phyloP scores from a whole-genome alignment of 208 protist species.

The Trypanosoma avium region DNA sequence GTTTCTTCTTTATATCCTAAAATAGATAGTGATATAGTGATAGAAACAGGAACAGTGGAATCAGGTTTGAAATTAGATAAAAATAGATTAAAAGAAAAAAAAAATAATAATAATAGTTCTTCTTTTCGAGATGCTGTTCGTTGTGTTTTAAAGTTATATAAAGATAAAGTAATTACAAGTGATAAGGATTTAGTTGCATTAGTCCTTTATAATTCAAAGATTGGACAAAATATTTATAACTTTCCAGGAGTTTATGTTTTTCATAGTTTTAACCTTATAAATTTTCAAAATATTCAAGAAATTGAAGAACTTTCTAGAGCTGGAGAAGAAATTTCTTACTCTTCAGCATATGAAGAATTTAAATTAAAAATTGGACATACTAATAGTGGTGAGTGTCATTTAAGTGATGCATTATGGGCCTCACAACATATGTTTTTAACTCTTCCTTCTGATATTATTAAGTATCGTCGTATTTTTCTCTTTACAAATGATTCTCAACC shows the following conservation, averaged over 20 bases:
- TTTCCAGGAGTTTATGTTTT: conserved; percentile 69
- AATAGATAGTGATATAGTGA: too few species aligned
- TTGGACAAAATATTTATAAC: conserved; percentile 30
- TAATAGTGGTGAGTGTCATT: conserved; percentile 1
- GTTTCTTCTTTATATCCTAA: too few species aligned
- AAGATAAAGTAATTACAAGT: conserved; percentile 61
- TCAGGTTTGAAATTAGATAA: too few species aligned
- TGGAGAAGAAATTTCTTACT: conserved; percentile 30
- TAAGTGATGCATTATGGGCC: conserved; percentile 71
- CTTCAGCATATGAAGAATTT: conserved; percentile 31
- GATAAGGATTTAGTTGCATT: conserved; percentile 63
- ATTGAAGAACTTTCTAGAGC: conserved; percentile 57
- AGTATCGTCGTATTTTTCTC: conserved; percentile 70
- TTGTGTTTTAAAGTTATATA: conserved; percentile 48
- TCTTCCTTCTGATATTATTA: conserved; percentile 24
- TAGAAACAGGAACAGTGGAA: too few species aligned
- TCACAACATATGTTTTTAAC: conserved; percentile 67
- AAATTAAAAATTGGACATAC: conserved; percentile 21
- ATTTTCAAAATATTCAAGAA: conserved; percentile 41
- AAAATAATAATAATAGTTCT: not conserved
- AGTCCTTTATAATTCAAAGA: conserved; percentile 74
- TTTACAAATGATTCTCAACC: conserved; percentile 88
- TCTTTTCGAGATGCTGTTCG: conserved; percentile 49
- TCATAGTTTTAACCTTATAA: conserved; percentile 36
- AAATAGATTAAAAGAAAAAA: not conserved